Base-by-base conservation (phyloP, 305 asterid species). In the Fraxinus nigra region DNA sequence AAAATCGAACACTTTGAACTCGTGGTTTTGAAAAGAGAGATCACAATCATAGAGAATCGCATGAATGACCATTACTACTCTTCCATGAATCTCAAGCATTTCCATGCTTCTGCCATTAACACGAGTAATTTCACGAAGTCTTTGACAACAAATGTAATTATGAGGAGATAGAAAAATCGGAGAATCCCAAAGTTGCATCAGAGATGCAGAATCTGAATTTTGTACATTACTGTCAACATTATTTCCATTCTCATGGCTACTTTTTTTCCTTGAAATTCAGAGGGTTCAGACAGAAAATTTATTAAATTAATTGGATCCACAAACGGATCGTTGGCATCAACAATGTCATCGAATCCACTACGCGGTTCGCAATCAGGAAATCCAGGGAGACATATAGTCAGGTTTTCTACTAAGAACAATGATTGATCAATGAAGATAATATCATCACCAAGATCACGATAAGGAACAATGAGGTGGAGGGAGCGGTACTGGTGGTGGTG, bases 51-150 rank as follows among this genome's bases (percentile, higher is more conserved):
- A 89, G 9, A 92, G 80, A 85, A 91, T 33, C 6, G 88, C 96
- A 80, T 95, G 97, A 26, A 84, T 85, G 78, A 95, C 85, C 24
- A 89, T 84, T 24, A 97, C 99, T 7, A 92, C 72, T 10, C 78
- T 78, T 82, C 97, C 98, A 81, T 93, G 95, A 85, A 95, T 87
- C 84, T 90, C 95, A 14, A 95, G 92, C 75, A 88, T 85, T 81
- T 84, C 87, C 72, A 89, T 83, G 0, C 83, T 65, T 46, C 33
- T 59, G 4, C 95, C 98, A 59, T 91, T 85, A 20, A 87, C 81
- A 33, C 90, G 98, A 72, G 86, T 86, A 5, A 95, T 89, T 86
- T 91, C 92, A 82, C 98, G 85, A 6, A 95, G 94, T 13, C 70
- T 35, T 63, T 89, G 92, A 79, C 95, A 94, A 80, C 85, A 88